A percentile compares a stretch with the other conserved stretches of the same genome.
phyloP scores from a whole-genome alignment of 345 rosid species.

The Salix udensis region DNA sequence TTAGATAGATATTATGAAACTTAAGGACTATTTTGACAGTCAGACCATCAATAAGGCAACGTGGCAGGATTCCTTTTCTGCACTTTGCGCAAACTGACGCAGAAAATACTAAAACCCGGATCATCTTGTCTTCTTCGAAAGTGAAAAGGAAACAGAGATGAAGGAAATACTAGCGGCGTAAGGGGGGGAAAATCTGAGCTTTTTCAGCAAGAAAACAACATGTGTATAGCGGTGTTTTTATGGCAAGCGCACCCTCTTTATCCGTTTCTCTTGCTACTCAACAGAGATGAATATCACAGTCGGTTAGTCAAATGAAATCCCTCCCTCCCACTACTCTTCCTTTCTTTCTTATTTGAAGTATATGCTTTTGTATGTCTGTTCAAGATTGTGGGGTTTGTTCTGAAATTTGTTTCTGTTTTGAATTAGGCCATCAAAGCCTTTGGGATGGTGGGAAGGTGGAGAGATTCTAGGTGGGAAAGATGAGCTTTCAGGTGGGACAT shows the following conservation, averaged over 20 bases:
- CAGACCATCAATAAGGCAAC: not conserved
- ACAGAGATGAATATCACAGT: constrained; percentile 69
- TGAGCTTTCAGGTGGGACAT: constrained; percentile 71
- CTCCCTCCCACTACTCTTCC: not conserved
- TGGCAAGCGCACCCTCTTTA: constrained; percentile 75
- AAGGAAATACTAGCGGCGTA: too few species aligned
- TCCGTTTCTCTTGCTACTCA: constrained; percentile 60
- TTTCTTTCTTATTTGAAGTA: not conserved
- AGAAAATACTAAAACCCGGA: not conserved
- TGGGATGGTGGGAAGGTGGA: constrained; percentile 65
- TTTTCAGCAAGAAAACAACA: not conserved
- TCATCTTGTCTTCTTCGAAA: not conserved
- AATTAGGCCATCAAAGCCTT: constrained; percentile 57
- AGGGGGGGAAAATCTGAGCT: too few species aligned
- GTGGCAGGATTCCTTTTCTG: not conserved
- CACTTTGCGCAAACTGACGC: not conserved
- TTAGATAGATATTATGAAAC: too few species aligned
- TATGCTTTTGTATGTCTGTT: not conserved
- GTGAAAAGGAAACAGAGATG: too few species aligned
- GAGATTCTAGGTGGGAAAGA: constrained; percentile 72
- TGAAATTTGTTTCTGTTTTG: not conserved
- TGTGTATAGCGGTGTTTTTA: constrained; percentile 61
- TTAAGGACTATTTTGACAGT: too few species aligned
- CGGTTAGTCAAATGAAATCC: constrained; percentile 31
- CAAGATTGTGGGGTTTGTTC: not conserved